Base-by-base conservation (phyloP, 192 early-diverging fungal genomes). In the Umbelopsis sp. region DNA sequence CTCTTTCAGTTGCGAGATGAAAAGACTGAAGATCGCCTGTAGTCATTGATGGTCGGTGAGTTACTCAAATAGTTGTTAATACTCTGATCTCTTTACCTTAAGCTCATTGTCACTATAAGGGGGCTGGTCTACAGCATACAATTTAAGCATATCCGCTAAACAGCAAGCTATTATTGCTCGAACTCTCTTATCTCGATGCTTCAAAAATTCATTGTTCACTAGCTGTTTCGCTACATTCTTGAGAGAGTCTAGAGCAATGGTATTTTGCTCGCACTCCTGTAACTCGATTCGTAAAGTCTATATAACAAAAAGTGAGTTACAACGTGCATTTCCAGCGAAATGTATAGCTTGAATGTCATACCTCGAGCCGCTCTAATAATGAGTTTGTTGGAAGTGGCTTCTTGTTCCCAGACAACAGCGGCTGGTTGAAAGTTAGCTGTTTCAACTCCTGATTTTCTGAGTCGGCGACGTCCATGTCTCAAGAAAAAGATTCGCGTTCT, bases 41-140 rank as follows among this genome's bases (percentile, higher is more conserved):
- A 51, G 49, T 23, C 16, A 48, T 7, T 10, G 27, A n/a, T 27
- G 21, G 33, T 30, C 16, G 20, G 52, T 18, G 21, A 8, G 27
- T 3, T 13, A 2, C 37, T 41, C 10, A 21, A 66, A n/a, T n/a
- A 33, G 18, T 30, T 4, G 1, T 21, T 2, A 45, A 20, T 30
- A 46, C 3, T 52, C 18, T 35, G 16, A 25, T 6, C 22, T 3
- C n/a, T 25, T n/a, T 77, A 92, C 89, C 80, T 83, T 87, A 16
- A 99, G 84, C 67, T 96, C 88, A 5, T 75, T 76, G 53, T 91
- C 87, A 49, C 69, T 86, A 79, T 97, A 98, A 2, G 96, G 96
- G 11, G 97, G 97, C 5, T 94, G 91, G 66, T 97, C 94, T 11
- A 96, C 96, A 15, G 97, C 97, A 77, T 91, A 96, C 11, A 99